Base-by-base conservation (phyloP, 2,329 filamentous ascomycete genomes). In the Biscogniauxia sp. region DNA sequence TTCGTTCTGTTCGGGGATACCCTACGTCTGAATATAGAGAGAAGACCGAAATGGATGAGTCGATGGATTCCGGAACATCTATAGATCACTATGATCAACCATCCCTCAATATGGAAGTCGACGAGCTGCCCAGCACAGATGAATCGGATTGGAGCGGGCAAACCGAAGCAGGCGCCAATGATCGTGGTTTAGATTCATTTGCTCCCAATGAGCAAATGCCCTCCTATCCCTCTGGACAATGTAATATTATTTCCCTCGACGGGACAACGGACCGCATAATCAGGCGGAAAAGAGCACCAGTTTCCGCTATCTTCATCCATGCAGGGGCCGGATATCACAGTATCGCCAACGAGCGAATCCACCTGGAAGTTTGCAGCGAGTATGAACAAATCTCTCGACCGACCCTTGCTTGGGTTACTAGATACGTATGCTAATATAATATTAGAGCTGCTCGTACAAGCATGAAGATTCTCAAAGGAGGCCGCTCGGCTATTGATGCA, bases 321-420 rank as follows among this genome's bases (percentile, higher is more conserved):
- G 95, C 94, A 45, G 95, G 95, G 37, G 95, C 95, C 17, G 95
- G 95, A 3, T 99, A 92, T 70, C 95, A 99, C 75, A 97, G 93
- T 72, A 80, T 85, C 23, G 85, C 90, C 62, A 98, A 98, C 72
- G 93, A 99, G 74, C 81, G 83, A 59, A 82, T 91, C 45, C 95
- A 99, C 72, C 84, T 99, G 9, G 82, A 88, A 70, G 93, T 93
- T 51, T 98, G 95, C 75, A 89, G 90, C 71, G 89, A 94, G 94
- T 97, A 81, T 77, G 92, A 80, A 25, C 2, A 26, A 13, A 53
- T 7, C 28, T 52, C 53, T 8, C 3, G 32, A 23, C 15, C 19
- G 49, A 17, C 49, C 9, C 5, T 1, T 13, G 3, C 9, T 9
- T 26, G 17, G 11, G 13, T 49, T 13, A 26, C 8, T 20, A 5